phyloP scores from a whole-genome alignment of 306 rosid species.

The Quillaja saponaria region DNA sequence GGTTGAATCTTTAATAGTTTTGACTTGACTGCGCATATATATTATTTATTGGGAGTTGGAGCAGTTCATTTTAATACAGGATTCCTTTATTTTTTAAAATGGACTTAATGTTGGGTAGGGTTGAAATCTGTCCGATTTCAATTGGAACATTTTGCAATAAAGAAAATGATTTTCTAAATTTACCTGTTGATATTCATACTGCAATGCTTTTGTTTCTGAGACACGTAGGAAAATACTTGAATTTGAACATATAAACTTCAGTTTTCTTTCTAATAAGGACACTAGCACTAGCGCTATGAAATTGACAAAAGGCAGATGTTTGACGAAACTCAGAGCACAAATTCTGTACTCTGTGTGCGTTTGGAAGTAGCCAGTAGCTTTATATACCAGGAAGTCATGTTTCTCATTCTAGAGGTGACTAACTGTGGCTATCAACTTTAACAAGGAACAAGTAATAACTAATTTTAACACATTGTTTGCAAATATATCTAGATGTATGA shows the following conservation, averaged over 20 bases:
- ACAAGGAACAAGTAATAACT: not conserved
- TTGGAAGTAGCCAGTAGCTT: too few relatives aligned
- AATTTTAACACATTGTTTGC: not conserved
- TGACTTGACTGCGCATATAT: not conserved
- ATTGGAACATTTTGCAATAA: too few relatives aligned
- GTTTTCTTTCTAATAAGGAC: not conserved
- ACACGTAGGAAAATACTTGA: conserved; percentile 1
- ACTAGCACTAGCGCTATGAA: not conserved
- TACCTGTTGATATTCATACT: not conserved
- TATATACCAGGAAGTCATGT: not conserved
- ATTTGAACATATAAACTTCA: not conserved
- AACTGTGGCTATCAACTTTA: not conserved
- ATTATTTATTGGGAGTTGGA: too few relatives aligned
- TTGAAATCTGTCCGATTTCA: too few relatives aligned
- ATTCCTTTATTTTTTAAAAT: too few relatives aligned
- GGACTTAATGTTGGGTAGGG: too few relatives aligned
- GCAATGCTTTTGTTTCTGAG: not conserved
- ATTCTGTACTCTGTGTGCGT: too few relatives aligned
- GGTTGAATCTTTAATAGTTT: not conserved
- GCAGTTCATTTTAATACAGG: too few relatives aligned
- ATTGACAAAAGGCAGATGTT: too few relatives aligned
- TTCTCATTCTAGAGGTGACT: not conserved
- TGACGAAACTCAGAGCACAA: too few relatives aligned
- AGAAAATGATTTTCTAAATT: too few relatives aligned
- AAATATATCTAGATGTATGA: too few relatives aligned